Base-by-base conservation (phyloP, 192 early-diverging fungal species). In the Funneliformis geosporum region DNA sequence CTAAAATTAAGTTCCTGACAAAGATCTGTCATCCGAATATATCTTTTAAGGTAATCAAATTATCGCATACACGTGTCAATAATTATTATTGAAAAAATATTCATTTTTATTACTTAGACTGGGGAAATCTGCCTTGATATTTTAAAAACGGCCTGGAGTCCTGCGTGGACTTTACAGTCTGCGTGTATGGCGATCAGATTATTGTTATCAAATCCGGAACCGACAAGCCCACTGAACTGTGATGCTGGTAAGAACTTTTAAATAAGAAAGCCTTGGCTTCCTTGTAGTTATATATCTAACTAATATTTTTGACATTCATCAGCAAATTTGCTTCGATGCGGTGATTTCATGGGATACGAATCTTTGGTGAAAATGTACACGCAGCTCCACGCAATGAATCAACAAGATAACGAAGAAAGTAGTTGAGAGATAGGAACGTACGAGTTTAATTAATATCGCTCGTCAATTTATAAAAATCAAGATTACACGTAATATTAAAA, bases 101-200 rank as follows among this genome's bases (percentile, higher is more conserved):
- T 18, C 44, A 67, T n/a, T 60, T 76, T 62, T 61, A 38, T 21
- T 68, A 69, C 14, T 70, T 85, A 96, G 89, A 96, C 95, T 0
- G 98, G 98, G 23, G 96, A 98, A 82, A 98, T 99, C 73, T 99
- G 98, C 75, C 86, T 99, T 71, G 98, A 99, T 86, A 90, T 99
- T 46, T 87, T 99, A 47, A 96, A 96, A 79, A 87, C 93, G 38
- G 93, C 92, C 72, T 99, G 98, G 98, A 93, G 93, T 47, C 98
- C 98, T 11, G 93, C 95, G 21, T 99, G 96, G 96, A 98, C 96
- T 44, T 89, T 99, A 23, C 85, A 93, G 46, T 94, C 95, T 6
- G 91, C 94, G 0, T 92, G 94, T 74, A 79, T 94, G 43, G 97
- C 96, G 43, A 92, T 99, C 38, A 89, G 89, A 28, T 87, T 94